phyloP scores from a whole-genome alignment of 2,329 filamentous ascomycete species.

The Penicillium paneum region DNA sequence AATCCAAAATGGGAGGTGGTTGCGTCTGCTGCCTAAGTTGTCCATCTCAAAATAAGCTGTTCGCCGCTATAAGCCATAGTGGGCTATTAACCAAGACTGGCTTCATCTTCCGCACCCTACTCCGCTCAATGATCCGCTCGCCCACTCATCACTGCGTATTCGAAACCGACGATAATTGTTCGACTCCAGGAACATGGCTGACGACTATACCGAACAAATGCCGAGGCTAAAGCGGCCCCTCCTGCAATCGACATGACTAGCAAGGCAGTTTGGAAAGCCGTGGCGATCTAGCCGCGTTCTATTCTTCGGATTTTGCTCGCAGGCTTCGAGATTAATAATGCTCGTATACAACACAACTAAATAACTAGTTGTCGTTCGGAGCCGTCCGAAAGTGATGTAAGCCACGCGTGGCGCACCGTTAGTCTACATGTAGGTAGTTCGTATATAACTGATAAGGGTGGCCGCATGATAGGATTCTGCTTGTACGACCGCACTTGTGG shows the following conservation, averaged over 20 bases:
- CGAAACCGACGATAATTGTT: not conserved
- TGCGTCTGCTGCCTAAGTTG: not conserved
- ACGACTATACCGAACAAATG: conserved; percentile 14
- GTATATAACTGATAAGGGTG: conserved; percentile 16
- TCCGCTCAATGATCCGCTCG: conserved; percentile 3
- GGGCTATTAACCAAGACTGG: not conserved
- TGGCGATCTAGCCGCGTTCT: conserved; percentile 18
- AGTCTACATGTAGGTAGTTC: conserved; percentile 14
- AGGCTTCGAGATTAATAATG: conserved; percentile 20
- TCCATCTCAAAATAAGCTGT: not conserved
- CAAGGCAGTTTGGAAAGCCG: conserved; percentile 19
- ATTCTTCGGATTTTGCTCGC: conserved; percentile 23
- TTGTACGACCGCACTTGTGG: conserved; percentile 3
- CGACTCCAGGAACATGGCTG: conserved; percentile 5
- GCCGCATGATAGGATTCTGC: conserved; percentile 17
- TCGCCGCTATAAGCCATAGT: not conserved
- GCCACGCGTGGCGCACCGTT: conserved; percentile 9
- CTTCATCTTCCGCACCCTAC: not conserved
- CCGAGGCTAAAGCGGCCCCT: conserved; percentile 13
- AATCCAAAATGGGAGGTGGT: not conserved
- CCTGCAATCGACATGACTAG: conserved; percentile 5
- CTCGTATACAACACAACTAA: no score
- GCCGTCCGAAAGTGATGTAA: conserved; percentile 17
- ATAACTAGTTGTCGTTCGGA: conserved; percentile 20
- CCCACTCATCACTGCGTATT: not conserved